Conservation (phyloP, 108 stramenopile species). For the Hondaea fermentalgiana region DNA sequence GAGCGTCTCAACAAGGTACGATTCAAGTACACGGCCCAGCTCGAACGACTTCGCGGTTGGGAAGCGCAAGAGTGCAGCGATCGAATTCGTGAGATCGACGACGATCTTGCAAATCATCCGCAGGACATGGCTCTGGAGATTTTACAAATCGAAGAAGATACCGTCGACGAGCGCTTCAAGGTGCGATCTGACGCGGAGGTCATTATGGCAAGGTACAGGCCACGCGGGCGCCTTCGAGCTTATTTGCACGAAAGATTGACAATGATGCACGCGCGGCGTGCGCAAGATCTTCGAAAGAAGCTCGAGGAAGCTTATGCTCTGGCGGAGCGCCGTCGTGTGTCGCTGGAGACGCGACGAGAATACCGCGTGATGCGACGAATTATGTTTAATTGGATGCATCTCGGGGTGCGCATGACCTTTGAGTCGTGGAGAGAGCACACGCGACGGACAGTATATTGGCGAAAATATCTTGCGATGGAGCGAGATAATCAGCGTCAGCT, state of each 20-base stretch:
- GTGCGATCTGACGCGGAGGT: not conserved
- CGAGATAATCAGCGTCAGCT: not conserved
- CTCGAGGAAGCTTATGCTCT: not conserved
- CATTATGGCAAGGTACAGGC: not conserved
- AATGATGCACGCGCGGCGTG: not conserved
- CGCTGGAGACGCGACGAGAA: not conserved
- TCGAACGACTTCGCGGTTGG: not conserved
- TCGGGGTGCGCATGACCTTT: not conserved
- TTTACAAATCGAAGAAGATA: not conserved
- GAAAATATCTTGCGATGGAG: not conserved
- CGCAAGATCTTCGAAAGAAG: not conserved
- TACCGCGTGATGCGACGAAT: not conserved
- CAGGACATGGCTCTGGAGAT: not conserved
- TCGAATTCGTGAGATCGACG: not conserved
- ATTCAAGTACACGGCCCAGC: not conserved
- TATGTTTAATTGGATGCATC: conserved; percentile 4
- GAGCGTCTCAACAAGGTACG: not conserved
- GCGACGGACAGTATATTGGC: not conserved
- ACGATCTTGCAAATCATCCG: not conserved
- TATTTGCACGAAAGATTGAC: not conserved
- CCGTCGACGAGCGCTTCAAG: not conserved
- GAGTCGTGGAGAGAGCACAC: not conserved
- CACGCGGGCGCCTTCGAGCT: not conserved
- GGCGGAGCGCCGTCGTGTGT: not conserved
- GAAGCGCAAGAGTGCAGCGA: not conserved